Percentiles rank a stretch among this genome's conserved stretches.
Conservation (phyloP, 331 rosid genomes). For the Pyracantha coccinea region DNA sequence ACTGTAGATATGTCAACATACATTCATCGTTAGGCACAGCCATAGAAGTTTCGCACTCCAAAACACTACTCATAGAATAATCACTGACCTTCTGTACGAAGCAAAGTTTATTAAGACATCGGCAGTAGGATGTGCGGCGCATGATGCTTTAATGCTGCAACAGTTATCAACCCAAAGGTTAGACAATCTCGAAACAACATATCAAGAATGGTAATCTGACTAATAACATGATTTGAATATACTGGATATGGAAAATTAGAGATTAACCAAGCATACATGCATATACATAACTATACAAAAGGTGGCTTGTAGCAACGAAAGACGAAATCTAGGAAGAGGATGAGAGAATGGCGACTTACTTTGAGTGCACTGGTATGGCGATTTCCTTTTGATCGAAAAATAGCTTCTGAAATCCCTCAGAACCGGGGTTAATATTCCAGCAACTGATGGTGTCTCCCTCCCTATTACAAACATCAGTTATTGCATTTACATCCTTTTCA, state of each 20-base stretch:
- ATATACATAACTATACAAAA: background rate
- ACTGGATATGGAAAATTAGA: background rate
- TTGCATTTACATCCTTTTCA: background rate
- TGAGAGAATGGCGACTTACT: slow-evolving; percentile 31
- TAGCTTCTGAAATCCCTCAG: slow-evolving; percentile 97
- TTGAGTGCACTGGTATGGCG: slow-evolving; percentile 93
- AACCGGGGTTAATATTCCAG: slow-evolving; percentile 97
- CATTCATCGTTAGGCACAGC: background rate
- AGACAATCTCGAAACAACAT: slow-evolving; percentile 15
- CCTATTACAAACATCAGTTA: slow-evolving; percentile 36
- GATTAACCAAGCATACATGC: background rate
- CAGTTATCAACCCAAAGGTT: slow-evolving; percentile 9
- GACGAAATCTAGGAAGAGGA: background rate
- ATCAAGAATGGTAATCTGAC: background rate
- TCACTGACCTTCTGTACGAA: slow-evolving; percentile 78
- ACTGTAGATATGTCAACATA: slow-evolving; percentile 36
- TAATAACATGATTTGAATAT: background rate
- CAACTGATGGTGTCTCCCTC: slow-evolving; percentile 97
- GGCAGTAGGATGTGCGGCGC: slow-evolving; percentile 97
- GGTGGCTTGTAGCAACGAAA: background rate
- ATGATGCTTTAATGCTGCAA: slow-evolving; percentile 90
- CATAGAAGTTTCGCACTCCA: background rate
- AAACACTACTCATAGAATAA: background rate
- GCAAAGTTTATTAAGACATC: slow-evolving; percentile 98
- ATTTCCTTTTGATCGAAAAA: slow-evolving; percentile 98